Percentiles rank a stretch among this genome's conserved stretches.
phyloP scores from a whole-genome alignment of 441 rosid genomes.

The Pelargonium australe region DNA sequence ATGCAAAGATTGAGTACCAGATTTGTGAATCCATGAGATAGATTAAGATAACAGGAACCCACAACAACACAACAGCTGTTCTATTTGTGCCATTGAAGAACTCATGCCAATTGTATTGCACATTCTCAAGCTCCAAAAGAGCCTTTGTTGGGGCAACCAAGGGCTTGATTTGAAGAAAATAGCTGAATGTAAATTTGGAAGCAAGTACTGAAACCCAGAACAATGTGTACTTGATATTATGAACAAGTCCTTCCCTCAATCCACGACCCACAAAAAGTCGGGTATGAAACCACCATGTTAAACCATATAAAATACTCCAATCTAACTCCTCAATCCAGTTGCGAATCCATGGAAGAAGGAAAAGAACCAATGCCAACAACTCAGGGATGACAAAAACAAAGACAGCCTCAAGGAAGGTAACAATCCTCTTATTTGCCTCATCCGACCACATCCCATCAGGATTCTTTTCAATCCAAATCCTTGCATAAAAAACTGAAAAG shows the following conservation, averaged over 20 bases:
- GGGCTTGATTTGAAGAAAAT: not conserved
- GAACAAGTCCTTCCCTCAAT: constrained; percentile 8
- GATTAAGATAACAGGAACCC: not conserved
- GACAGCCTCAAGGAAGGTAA: not conserved
- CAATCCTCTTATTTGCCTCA: not conserved
- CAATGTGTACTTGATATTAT: constrained; percentile 17
- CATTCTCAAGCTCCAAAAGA: not conserved
- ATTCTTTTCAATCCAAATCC: constrained; percentile 17
- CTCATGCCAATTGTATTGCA: not conserved
- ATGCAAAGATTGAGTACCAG: constrained; percentile 21
- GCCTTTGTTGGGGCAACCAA: not conserved
- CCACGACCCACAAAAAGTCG: constrained; percentile 23
- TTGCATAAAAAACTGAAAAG: constrained; percentile 16
- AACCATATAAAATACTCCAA: not conserved
- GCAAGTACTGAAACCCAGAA: constrained; percentile 21
- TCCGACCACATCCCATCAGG: not conserved
- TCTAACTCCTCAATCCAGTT: not conserved
- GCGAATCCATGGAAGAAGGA: constrained; percentile 3
- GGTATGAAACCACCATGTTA: constrained; percentile 14
- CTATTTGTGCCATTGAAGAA: not conserved
- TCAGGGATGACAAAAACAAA: constrained; percentile 12
- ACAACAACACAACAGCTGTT: not conserved
- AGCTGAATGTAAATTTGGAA: constrained; percentile 4
- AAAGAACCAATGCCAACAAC: constrained; percentile 1
- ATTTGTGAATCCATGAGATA: not conserved